phyloP scores from a whole-genome alignment of 257 asterid species.

The Salvia splendens region DNA sequence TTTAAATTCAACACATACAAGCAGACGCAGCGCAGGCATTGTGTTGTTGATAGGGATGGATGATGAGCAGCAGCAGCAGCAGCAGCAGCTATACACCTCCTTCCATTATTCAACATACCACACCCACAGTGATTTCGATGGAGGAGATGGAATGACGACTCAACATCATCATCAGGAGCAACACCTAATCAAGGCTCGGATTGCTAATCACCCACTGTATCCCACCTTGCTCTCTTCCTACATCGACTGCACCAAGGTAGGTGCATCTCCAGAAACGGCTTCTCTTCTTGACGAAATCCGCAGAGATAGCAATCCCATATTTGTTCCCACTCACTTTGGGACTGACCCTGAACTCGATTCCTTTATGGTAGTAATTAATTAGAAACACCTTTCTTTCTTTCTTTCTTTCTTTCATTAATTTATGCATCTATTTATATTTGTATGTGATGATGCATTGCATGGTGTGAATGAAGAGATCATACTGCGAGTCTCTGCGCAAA shows the following conservation, averaged over 20 bases:
- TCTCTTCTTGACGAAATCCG: constrained; percentile 71
- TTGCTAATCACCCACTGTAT: constrained; percentile 83
- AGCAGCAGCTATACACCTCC: constrained; percentile 40
- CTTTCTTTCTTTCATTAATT: too few relatives aligned
- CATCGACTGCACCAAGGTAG: constrained; percentile 80
- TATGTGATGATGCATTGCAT: too few relatives aligned
- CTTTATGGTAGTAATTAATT: constrained; percentile 57
- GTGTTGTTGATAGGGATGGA: constrained; percentile 13
- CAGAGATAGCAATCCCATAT: constrained; percentile 43
- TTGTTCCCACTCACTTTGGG: constrained; percentile 44
- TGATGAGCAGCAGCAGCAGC: constrained; percentile 54
- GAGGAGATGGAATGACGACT: constrained; percentile 26
- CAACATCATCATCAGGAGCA: constrained; percentile 4
- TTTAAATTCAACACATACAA: background rate
- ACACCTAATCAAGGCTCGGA: constrained; percentile 67
- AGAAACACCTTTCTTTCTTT: too few relatives aligned
- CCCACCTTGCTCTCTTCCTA: constrained; percentile 73
- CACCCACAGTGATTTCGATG: background rate
- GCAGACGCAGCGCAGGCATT: too few relatives aligned
- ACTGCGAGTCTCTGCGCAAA: constrained; percentile 59
- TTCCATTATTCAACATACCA: constrained; percentile 34
- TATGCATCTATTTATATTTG: too few relatives aligned
- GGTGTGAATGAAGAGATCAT: constrained; percentile 53
- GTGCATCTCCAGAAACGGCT: constrained; percentile 71
- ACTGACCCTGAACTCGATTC: constrained; percentile 76